Evolutionary conservation across 768 basidiomycete genomes (phyloP).

Genomic region (Hypholoma sublateritium): DNA sequence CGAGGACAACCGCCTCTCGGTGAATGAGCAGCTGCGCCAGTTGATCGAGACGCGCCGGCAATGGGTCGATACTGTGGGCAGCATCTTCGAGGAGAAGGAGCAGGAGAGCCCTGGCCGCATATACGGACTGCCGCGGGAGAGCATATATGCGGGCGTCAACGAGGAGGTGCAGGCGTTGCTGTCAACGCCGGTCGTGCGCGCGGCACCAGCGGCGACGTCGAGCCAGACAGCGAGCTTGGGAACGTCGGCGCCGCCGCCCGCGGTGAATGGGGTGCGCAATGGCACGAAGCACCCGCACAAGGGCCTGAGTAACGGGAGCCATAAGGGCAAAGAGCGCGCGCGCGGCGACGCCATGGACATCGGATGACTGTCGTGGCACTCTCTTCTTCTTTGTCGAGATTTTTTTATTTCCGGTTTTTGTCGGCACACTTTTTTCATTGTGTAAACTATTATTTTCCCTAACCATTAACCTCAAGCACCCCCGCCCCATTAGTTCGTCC

Average conservation of each 20-base stretch:
- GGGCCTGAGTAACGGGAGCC: slow-evolving; percentile 28
- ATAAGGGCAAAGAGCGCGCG: slow-evolving; percentile 51
- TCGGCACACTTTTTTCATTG: too few relatives aligned
- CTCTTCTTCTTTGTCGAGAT: background rate
- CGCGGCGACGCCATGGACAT: slow-evolving; percentile 68
- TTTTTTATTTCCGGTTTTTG: background rate
- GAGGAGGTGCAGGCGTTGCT: slow-evolving; percentile 50
- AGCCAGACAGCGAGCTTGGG: background rate
- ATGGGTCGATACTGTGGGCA: slow-evolving; percentile 79
- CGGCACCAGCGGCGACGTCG: slow-evolving; percentile 13
- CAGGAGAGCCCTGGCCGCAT: slow-evolving; percentile 59
- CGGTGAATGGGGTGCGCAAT: slow-evolving; percentile 14
- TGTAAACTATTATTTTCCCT: too few relatives aligned
- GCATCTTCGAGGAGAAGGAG: slow-evolving; percentile 76
- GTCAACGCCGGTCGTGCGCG: slow-evolving; percentile 19
- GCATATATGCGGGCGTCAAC: slow-evolving; percentile 75
- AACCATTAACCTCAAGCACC: too few relatives aligned
- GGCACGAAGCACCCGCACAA: slow-evolving; percentile 8
- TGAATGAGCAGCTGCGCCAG: slow-evolving; percentile 67
- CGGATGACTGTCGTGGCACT: slow-evolving; percentile 37
- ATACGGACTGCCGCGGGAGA: slow-evolving; percentile 75
- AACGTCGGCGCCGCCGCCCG: background rate
- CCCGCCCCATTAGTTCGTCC: too few relatives aligned
- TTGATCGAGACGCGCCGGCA: slow-evolving; percentile 74
- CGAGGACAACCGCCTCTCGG: slow-evolving; percentile 59